Conservation (phyloP, 345 rosid genomes). For the Odontarrhena argentea region DNA sequence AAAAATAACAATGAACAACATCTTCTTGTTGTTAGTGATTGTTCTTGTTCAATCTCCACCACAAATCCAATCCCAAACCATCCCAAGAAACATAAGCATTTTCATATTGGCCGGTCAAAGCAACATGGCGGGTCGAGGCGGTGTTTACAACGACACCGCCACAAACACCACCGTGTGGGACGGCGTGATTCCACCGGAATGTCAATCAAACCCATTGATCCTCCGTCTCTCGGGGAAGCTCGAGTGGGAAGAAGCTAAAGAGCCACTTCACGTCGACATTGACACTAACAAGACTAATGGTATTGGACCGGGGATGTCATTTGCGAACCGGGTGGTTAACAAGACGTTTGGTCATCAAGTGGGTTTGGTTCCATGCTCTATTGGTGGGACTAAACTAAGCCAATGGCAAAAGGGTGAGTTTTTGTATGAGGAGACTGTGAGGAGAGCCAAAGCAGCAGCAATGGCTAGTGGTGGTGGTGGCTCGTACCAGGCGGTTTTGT, state of each 20-base stretch:
- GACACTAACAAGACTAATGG: slow-evolving; percentile 66
- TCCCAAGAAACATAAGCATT: slow-evolving; percentile 42
- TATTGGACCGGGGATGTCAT: slow-evolving; percentile 83
- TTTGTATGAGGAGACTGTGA: slow-evolving; percentile 57
- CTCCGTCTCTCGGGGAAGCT: slow-evolving; percentile 55
- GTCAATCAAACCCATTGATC: slow-evolving; percentile 54
- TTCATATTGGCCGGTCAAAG: slow-evolving; percentile 85
- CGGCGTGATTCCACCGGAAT: slow-evolving; percentile 63
- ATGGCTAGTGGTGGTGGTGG: slow-evolving; percentile 41
- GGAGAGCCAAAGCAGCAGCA: slow-evolving; percentile 46
- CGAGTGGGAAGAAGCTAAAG: slow-evolving; percentile 64
- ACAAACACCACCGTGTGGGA: slow-evolving; percentile 59
- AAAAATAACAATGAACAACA: slow-evolving; percentile 10
- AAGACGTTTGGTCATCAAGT: slow-evolving; percentile 39
- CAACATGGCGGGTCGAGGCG: slow-evolving; percentile 96
- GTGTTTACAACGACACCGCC: slow-evolving; percentile 52
- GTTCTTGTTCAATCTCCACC: slow-evolving; percentile 30
- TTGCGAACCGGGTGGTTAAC: slow-evolving; percentile 54
- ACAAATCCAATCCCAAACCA: slow-evolving; percentile 34
- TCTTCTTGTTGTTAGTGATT: slow-evolving; percentile 36
- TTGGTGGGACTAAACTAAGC: slow-evolving; percentile 74
- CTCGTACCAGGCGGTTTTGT: slow-evolving; percentile 59
- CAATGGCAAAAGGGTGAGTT: slow-evolving; percentile 67
- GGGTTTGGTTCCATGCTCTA: slow-evolving; percentile 84
- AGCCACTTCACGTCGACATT: slow-evolving; percentile 81